These are phyloP conservation scores for Ogataea populi-albae DNA, from an alignment of 805 yeast genomes.

Conservation along the genomic window DNA sequence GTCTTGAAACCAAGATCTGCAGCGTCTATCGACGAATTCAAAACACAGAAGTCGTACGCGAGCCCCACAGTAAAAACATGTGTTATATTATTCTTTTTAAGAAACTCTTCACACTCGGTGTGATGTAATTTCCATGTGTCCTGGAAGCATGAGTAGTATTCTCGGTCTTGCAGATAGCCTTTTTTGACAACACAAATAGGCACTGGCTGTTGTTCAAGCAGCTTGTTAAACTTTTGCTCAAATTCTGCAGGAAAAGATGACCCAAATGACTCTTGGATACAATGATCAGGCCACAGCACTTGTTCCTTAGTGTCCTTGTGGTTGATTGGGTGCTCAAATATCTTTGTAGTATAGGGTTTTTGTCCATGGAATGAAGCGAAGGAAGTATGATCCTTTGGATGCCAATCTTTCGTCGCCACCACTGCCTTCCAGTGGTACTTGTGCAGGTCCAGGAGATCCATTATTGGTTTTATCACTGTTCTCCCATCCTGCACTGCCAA, in stretches of 20 bases:
- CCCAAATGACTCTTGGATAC: conserved; percentile 72
- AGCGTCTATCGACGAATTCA: conserved; percentile 71
- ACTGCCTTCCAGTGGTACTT: conserved; percentile 57
- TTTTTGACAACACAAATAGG: conserved; percentile 53
- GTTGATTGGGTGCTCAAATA: conserved; percentile 49
- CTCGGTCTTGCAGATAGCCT: conserved; percentile 70
- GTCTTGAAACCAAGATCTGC: conserved; percentile 61
- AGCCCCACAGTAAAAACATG: conserved; percentile 75
- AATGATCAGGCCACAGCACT: conserved; percentile 88
- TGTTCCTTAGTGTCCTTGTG: conserved; percentile 34
- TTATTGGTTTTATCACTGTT: conserved; percentile 50
- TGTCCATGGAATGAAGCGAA: conserved; percentile 68
- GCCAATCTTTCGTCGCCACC: conserved; percentile 86
- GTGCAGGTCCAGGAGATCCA: conserved; percentile 40
- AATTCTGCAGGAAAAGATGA: conserved; percentile 57
- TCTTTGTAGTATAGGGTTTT: conserved; percentile 49
- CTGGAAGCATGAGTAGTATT: conserved; percentile 82
- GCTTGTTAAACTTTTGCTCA: conserved; percentile 29
- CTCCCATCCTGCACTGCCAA: conserved; percentile 71
- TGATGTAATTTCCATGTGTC: conserved; percentile 73
- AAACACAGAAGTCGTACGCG: conserved; percentile 86
- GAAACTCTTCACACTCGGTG: conserved; percentile 57
- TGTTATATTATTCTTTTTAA: conserved; percentile 46
- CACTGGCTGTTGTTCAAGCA: conserved; percentile 30
- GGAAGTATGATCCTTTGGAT: conserved; percentile 73